These are phyloP conservation scores for Alternaria viburni DNA, from an alignment of 2,329 filamentous ascomycete genomes.

Conservation along the genomic window DNA sequence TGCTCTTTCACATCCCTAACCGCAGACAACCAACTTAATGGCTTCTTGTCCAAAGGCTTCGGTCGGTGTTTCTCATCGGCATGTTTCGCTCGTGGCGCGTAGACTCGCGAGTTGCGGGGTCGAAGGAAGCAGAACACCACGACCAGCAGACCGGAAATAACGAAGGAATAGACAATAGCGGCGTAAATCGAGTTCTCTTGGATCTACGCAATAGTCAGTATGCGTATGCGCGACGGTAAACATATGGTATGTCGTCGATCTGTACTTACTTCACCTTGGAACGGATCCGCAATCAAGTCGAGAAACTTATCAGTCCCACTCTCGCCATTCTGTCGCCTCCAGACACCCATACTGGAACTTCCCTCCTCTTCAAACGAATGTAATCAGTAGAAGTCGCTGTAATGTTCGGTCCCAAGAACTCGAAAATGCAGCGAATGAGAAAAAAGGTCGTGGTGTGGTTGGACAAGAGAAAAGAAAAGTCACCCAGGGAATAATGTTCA, in stretches of 20 bases:
- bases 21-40: constrained; percentile 84
- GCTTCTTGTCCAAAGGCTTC: constrained; percentile 80
- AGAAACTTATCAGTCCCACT: constrained; percentile 46
- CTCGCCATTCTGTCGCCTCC: constrained; percentile 15
- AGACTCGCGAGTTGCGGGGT: constrained; percentile 88
- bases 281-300: constrained; percentile 50
- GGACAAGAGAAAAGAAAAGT: neutral
- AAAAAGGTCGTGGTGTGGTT: neutral
- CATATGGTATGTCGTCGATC: neutral
- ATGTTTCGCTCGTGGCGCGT: constrained; percentile 92
- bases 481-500: neutral
- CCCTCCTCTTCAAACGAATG: constrained; percentile 5
- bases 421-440: neutral
- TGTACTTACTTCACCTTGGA: constrained; percentile 40
- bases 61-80: constrained; percentile 90
- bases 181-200: constrained; percentile 73
- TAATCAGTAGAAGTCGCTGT: neutral
- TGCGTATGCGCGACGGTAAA: neutral
- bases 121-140: constrained; percentile 86
- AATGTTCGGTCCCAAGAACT: neutral
- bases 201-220: constrained; percentile 51
- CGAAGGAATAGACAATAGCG: constrained; percentile 80
- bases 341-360: constrained; percentile 15
- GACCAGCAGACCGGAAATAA: constrained; percentile 74
- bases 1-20: constrained; percentile 77